Evolutionary conservation across 129 eudicot genomes (phyloP).

Genomic region (Flaveria sonorensis): DNA sequence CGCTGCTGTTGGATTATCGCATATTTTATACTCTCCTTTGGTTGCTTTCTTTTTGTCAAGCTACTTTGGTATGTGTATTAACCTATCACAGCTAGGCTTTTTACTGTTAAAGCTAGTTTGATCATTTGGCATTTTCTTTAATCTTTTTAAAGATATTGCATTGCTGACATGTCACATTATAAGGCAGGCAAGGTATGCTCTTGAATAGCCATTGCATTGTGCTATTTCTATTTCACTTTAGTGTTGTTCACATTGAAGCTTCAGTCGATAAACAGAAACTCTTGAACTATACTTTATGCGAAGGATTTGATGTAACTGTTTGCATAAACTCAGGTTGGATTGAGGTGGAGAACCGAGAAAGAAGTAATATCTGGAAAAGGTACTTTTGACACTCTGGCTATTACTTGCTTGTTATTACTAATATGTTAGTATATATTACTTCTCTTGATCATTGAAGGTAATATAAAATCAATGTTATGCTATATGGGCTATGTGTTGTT

Average conservation of each 20-base stretch:
- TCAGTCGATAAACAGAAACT: neutral
- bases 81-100: neutral
- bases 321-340: slow-evolving; percentile 64
- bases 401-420: slow-evolving; percentile 5
- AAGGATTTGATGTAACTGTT: slow-evolving; percentile 5
- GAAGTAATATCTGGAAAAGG: slow-evolving; percentile 99
- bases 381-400: slow-evolving; percentile 29
- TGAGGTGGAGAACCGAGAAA: slow-evolving; percentile 97
- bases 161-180: slow-evolving; percentile 96
- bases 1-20: neutral
- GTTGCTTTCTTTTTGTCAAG: slow-evolving; percentile 3
- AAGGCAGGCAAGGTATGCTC: slow-evolving; percentile 86
- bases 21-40: neutral
- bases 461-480: slow-evolving; percentile 1
- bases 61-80: neutral
- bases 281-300: slow-evolving; percentile 12
- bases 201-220: neutral
- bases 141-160: slow-evolving; percentile 74
- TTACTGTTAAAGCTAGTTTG: neutral
- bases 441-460: neutral
- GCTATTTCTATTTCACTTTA: slow-evolving; percentile 5
- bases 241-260: slow-evolving; percentile 20
- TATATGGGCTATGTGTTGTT: neutral
- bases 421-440: neutral
- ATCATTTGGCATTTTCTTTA: slow-evolving; percentile 28